Evolutionary conservation across 2,329 filamentous ascomycete species (phyloP).

Genomic region (Talaromyces sp.): DNA sequence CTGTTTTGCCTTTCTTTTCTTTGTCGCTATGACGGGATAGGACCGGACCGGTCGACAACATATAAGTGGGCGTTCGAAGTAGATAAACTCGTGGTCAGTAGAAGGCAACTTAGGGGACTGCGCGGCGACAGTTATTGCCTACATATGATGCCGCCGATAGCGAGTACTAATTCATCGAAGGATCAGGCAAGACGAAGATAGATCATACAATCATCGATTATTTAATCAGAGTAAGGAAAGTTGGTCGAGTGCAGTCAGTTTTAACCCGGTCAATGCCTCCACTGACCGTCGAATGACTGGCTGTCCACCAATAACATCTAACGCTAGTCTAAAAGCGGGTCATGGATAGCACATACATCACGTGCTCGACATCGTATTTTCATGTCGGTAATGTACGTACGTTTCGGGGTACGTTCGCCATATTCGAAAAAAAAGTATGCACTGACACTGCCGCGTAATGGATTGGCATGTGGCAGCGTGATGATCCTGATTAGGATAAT

Average conservation of each 20-base stretch:
- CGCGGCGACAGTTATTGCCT: background rate
- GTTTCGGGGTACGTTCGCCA: background rate
- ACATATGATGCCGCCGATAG: background rate
- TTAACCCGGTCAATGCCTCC: slow-evolving; percentile 6
- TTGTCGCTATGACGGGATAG: background rate
- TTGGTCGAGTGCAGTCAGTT: slow-evolving; percentile 11
- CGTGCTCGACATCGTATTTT: background rate
- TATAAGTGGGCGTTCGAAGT: background rate
- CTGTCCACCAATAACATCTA: background rate
- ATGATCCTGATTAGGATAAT: too few species aligned
- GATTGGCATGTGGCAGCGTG: too few species aligned
- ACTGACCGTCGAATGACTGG: background rate
- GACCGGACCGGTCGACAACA: background rate
- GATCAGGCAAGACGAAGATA: background rate
- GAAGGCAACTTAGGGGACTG: background rate
- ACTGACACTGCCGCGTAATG: background rate
- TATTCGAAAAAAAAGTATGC: too few species aligned
- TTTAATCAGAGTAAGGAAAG: background rate
- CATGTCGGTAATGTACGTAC: background rate
- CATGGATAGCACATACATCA: background rate
- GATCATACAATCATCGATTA: slow-evolving; percentile 1
- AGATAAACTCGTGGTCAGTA: background rate
- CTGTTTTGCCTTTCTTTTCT: background rate
- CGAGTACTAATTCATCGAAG: background rate
- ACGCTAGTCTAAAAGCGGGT: background rate